Evolutionary conservation across 1,284 basidiomycete species (phyloP), one percentile per base, ranked within the genome.

Genomic region (Leccinum subspadiceum): DNA sequence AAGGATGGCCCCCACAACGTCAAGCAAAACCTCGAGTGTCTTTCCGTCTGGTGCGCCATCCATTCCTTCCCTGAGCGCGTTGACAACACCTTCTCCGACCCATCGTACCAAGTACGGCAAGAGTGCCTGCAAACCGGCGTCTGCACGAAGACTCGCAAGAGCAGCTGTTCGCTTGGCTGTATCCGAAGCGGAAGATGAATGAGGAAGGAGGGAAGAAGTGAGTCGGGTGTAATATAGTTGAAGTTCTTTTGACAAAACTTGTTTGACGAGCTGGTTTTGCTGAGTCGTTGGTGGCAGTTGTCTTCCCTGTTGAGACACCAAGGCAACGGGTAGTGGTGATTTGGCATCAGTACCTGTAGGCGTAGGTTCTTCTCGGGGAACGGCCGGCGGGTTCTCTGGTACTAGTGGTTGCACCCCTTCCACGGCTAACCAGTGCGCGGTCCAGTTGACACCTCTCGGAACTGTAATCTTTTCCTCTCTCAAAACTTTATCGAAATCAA

Each of bases 361-460:
- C 33, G 69, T 58, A 66, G 78, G 63, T 7, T 73, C 69, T 44
- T 90, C 88, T 63, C 82, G 77, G 0, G 88, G 86, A 51, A 90
- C 80, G 1, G 89, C 86, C 3, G 94, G 90, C 0, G 97, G 97
- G 71, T 99, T 99, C 75, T 99, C 95, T 5, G 95, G 94, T 48
- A 98, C 92, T 15, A 96, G 85, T 0, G 97, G 96, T 72, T 99
- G 96, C 3, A 99, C 92, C 39, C 97, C 96, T 72, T 99, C 96
- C 24, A 99, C 94, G 1, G 96, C 96, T 22, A 99, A 82, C 97
- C 96, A 99, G 73, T 99, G 96, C 4, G 95, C 94, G 24, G 87
- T 88, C 87, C 90, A 94, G 62, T 80, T 85, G 54, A 91, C 85
- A 41, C 87, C 89, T 66, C 87, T 86, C 0, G 92, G 91, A 10